phyloP scores from a whole-genome alignment of 129 eudicot species.

The Flaveria ramosissima region DNA sequence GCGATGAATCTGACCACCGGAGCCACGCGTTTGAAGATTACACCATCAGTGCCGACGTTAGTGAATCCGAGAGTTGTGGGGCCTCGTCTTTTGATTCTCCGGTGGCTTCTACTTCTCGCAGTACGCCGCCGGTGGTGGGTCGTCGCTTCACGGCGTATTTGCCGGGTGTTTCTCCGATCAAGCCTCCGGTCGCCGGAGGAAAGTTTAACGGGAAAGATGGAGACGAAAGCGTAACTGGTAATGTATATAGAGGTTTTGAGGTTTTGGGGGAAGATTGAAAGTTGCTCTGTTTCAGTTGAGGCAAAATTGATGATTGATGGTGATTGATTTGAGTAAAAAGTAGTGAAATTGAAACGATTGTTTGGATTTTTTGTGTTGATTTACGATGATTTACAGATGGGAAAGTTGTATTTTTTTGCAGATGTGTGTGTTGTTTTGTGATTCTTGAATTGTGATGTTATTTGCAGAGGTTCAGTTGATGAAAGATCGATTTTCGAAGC shows the following conservation, averaged over 20 bases:
- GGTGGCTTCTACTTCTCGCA: constrained; percentile 38
- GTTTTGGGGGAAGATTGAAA: neutral
- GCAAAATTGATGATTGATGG: neutral
- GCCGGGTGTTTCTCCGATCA: constrained; percentile 41
- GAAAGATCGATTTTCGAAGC: constrained; percentile 72
- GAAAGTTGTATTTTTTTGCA: too few species aligned
- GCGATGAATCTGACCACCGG: constrained; percentile 43
- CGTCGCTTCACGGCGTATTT: constrained; percentile 22
- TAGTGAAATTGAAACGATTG: neutral
- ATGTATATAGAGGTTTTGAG: neutral
- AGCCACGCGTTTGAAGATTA: constrained; percentile 37
- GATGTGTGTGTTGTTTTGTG: neutral
- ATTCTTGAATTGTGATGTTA: constrained; percentile 18
- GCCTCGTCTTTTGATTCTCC: constrained; percentile 45
- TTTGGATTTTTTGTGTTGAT: neutral
- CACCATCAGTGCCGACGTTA: constrained; percentile 59
- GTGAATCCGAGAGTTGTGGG: constrained; percentile 57
- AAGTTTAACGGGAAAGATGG: constrained; percentile 36
- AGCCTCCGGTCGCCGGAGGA: constrained; percentile 52
- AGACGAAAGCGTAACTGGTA: constrained; percentile 29
- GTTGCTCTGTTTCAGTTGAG: too few species aligned
- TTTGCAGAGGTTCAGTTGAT: constrained; percentile 59
- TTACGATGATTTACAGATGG: too few species aligned
- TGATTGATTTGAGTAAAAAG: constrained; percentile 13
- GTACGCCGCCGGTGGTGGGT: constrained; percentile 39